Base-by-base conservation (phyloP, 345 rosid genomes). In the Eucalyptus dawsonii region DNA sequence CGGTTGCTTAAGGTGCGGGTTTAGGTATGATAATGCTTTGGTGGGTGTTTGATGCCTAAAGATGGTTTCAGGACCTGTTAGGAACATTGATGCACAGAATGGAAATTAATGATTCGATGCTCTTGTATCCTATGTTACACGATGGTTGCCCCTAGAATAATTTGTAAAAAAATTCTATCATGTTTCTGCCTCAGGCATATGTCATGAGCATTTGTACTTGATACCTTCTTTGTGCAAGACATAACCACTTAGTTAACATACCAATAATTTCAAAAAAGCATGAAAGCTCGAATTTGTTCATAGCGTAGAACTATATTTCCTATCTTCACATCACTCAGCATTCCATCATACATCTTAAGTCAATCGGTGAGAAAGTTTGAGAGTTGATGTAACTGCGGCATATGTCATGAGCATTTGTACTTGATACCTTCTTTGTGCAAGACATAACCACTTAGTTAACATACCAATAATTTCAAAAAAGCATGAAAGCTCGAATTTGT, bases 11-110 rank as follows among this genome's bases (percentile, higher is more conserved):
- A 50, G 53, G 53, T 50, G 53, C 53, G 53, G 51, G 89, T n/a
- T 88, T 94, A 90, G 91, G 93, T 49, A 42, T 92, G 87, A 91
- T 93, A 72, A 92, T 92, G 95, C 91, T 93, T 27, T 95, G 97
- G 95, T 92, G 95, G 95, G 54, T 88, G 11, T 42, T 94, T 80
- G 94, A 93, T 90, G 94, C 95, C 7, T 91, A 93, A 88, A 93
- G 89, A 91, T 95, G 94, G 95, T 95, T 95, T 87, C 90, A 93
- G 97, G 95, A 62, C 97, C 96, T 69, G 95, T 93, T 50, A 90
- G 93, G 90, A 94, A 94, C 90, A 93, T 93, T 65, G 93, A 93
- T 65, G 50, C 86, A 34, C 91, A 80, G 44, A 93, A 93, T 10
- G 91, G 81, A 17, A 90, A 91, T 40, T 90, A 86, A 44, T 91